Evolutionary conservation across 768 basidiomycete genomes (phyloP), one percentile per base, ranked within the genome.

Genomic region (Phlegmacium glaucopus): DNA sequence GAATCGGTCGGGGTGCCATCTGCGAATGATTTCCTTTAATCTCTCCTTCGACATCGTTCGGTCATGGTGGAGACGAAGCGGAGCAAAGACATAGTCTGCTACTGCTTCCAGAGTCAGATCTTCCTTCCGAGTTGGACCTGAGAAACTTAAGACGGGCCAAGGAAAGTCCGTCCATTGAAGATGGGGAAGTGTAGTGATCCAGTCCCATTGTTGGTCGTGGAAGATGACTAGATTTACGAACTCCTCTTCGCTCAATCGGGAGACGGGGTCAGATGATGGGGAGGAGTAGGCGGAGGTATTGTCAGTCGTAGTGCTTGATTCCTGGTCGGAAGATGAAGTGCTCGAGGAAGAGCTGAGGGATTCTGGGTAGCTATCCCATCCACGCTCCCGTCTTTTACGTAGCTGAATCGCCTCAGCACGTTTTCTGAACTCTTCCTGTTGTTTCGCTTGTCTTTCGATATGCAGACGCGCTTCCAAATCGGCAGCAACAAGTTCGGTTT

Each of bases 201-300:
- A 51, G 6, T 39, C 42, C 61, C 61, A 62, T 29, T 57, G 61
- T 37, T 60, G 55, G 34, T 58, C 61, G 48, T 62, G 61, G 58
- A 56, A 62, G 26, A 53, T 51, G 39, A 60, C 46, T 42, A 62
- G 59, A 36, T 54, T 47, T 17, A 49, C n/a, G 25, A 53, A 42
- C 35, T 62, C 58, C 26, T 58, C 52, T 29, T 53, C 44, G 43
- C 35, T 51, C 49, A 59, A 50, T n/a, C 46, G 54, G 9, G 30
- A 13, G 15, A 27, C 30, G 18, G 39, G 12, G 11, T 51, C 48
- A 37, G 51, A 45, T n/a, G 47, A 45, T 30, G 38, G 22, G 22
- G 22, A 22, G 22, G 22, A 22, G 22, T 22, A 22, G 22, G 22
- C 5, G 22, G 22, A 36, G 11, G 34, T 27, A 13, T 34, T 37